Percentiles rank a stretch among this genome's conserved stretches.
Evolutionary conservation across 176 grass and related monocot species (phyloP).

Genomic region (Cenchrus purpureus): DNA sequence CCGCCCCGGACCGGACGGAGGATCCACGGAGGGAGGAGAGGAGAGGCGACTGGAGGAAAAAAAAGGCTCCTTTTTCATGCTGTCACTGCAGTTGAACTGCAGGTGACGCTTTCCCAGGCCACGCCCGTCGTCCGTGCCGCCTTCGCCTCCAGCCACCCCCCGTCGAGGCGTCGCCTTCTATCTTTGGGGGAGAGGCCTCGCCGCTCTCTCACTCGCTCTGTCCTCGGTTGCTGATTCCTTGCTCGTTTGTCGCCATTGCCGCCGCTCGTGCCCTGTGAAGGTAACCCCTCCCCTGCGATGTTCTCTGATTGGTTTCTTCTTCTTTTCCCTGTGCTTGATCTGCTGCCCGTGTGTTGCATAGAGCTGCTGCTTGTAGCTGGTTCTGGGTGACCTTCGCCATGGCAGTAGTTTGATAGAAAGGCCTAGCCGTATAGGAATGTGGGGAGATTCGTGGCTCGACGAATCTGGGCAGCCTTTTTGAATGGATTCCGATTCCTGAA

Average conservation of each 20-base stretch:
- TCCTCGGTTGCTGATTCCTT: neutral
- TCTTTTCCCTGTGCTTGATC: neutral
- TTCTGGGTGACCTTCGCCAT: neutral
- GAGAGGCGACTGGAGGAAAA: neutral
- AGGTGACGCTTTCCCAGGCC: slow-evolving; percentile 35
- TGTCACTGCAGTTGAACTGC: slow-evolving; percentile 18
- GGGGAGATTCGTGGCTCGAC: slow-evolving; percentile 5
- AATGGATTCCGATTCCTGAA: slow-evolving; percentile 21
- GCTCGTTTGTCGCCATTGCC: slow-evolving; percentile 28
- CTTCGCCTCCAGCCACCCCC: neutral
- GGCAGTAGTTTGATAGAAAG: neutral
- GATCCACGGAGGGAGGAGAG: slow-evolving; percentile 26
- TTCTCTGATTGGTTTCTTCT: neutral
- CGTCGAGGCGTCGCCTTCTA: slow-evolving; percentile 18
- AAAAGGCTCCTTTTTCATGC: slow-evolving; percentile 32
- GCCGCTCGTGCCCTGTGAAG: neutral
- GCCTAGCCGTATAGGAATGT: slow-evolving; percentile 7
- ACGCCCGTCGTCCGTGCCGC: slow-evolving; percentile 54
- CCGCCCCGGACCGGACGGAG: neutral
- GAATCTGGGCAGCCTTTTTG: slow-evolving; percentile 24
- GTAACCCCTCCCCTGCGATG: neutral
- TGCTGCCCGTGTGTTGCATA: neutral
- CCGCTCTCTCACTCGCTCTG: neutral
- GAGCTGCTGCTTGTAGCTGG: neutral
- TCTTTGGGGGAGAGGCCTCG: neutral